Evolutionary conservation across 257 asterid genomes (phyloP).

Genomic region (Dorcoceras hygrometricum): DNA sequence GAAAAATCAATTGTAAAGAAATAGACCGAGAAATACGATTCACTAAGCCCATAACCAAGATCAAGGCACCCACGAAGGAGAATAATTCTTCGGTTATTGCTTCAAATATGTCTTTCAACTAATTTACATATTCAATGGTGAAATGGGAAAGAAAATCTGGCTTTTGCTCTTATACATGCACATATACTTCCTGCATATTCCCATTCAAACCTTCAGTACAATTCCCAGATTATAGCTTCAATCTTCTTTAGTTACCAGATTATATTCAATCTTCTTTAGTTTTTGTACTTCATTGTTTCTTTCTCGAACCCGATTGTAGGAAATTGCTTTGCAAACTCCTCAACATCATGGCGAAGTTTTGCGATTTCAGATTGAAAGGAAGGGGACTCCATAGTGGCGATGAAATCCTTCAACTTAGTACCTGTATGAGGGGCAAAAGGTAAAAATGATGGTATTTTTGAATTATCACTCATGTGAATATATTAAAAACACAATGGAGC

Average conservation of each 20-base stretch:
- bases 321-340: conserved; percentile 75
- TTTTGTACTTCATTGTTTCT: conserved; percentile 86
- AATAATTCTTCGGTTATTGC: conserved; percentile 22
- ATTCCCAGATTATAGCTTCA: background rate
- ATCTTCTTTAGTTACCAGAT: conserved; percentile 34
- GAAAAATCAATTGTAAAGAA: too few relatives aligned
- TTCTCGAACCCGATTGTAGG: conserved; percentile 86
- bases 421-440: conserved; percentile 34
- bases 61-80: background rate
- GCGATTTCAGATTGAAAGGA: conserved; percentile 59
- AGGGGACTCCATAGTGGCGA: conserved; percentile 48
- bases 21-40: too few relatives aligned
- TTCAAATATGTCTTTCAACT: conserved; percentile 20
- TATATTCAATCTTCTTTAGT: conserved; percentile 30
- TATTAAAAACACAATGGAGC: background rate
- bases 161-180: conserved; percentile 22
- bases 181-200: conserved; percentile 4
- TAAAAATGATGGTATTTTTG: background rate
- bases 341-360: conserved; percentile 62
- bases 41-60: background rate
- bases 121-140: conserved; percentile 29
- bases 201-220: conserved; percentile 13
- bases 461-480: background rate
- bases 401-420: conserved; percentile 83
- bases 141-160: conserved; percentile 26